Evolutionary conservation across 805 yeast species (phyloP).

Genomic region (Hemisphaericaspora nanyangensis): DNA sequence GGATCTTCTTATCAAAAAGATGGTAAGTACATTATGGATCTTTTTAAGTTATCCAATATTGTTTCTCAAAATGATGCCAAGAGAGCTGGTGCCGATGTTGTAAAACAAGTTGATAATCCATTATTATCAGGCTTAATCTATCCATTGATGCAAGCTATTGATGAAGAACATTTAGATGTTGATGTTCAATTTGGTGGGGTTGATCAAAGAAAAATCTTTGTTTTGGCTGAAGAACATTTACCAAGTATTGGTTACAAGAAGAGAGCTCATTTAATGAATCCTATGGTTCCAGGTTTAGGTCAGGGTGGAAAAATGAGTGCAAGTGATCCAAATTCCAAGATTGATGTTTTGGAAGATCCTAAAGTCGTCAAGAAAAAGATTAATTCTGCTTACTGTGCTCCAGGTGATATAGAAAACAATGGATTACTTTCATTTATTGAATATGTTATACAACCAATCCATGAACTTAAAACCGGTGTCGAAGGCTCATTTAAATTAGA

Average conservation of each 20-base stretch:
- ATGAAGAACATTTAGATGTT: constrained; percentile 81
- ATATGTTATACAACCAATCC: constrained; percentile 80
- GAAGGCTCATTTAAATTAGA: constrained; percentile 57
- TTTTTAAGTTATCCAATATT: constrained; percentile 77
- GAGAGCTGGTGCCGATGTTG: constrained; percentile 99
- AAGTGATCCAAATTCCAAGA: constrained; percentile 96
- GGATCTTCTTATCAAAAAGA: constrained; percentile 89
- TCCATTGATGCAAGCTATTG: constrained; percentile 98
- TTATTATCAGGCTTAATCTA: constrained; percentile 88
- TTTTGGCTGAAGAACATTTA: constrained; percentile 91
- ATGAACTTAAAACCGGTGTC: constrained; percentile 63
- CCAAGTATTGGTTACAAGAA: constrained; percentile 87
- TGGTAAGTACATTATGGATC: constrained; percentile 79
- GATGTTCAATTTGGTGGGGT: constrained; percentile 99
- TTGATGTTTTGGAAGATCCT: constrained; percentile 88
- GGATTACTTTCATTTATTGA: constrained; percentile 86
- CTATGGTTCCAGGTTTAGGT: constrained; percentile 95
- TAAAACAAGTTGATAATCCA: constrained; percentile 94
- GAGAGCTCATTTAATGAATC: constrained; percentile 98
- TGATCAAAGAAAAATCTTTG: constrained; percentile 97
- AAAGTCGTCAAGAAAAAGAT: constrained; percentile 86
- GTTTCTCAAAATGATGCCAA: constrained; percentile 95
- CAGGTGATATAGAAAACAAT: constrained; percentile 85
- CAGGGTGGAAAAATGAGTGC: constrained; percentile 99
- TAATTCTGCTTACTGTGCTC: constrained; percentile 89